Conservation (phyloP, 805 yeast species). For the Nadsonia fulvescens region DNA sequence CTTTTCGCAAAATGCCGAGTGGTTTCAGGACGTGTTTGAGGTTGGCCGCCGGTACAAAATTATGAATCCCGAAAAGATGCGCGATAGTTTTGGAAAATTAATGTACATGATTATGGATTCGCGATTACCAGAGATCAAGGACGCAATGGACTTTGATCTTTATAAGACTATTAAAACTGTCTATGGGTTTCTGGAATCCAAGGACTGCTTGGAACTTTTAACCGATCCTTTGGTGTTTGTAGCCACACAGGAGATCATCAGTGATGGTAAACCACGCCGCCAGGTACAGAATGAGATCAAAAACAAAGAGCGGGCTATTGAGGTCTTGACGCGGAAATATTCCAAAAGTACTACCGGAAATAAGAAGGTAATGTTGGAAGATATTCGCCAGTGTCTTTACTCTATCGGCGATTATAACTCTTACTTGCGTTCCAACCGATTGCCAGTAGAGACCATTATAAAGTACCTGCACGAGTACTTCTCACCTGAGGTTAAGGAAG, state of each 20-base stretch:
- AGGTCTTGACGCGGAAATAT: slow-evolving; percentile 34
- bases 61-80: slow-evolving; percentile 70
- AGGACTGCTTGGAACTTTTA: slow-evolving; percentile 24
- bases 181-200: slow-evolving; percentile 25
- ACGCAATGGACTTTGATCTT: slow-evolving; percentile 57
- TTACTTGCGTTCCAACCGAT: slow-evolving; percentile 47
- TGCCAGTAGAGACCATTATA: slow-evolving; percentile 49
- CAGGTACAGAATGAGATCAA: slow-evolving; percentile 42
- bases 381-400: slow-evolving; percentile 51
- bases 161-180: slow-evolving; percentile 59
- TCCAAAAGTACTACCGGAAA: slow-evolving; percentile 8
- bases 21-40: slow-evolving; percentile 58
- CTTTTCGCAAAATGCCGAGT: slow-evolving; percentile 49
- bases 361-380: slow-evolving; percentile 30
- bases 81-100: slow-evolving; percentile 61
- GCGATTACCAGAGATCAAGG: slow-evolving; percentile 47
- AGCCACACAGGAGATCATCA: slow-evolving; percentile 52
- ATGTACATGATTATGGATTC: slow-evolving; percentile 82
- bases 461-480: slow-evolving; percentile 31
- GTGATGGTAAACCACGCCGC: slow-evolving; percentile 36
- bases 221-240: slow-evolving; percentile 39
- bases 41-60: slow-evolving; percentile 67
- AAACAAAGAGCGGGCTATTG: slow-evolving; percentile 53
- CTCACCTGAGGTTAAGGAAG: slow-evolving; percentile 19
- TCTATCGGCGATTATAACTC: slow-evolving; percentile 69